Base-by-base conservation (phyloP, 805 yeast genomes). In the Lachancea sp. region DNA sequence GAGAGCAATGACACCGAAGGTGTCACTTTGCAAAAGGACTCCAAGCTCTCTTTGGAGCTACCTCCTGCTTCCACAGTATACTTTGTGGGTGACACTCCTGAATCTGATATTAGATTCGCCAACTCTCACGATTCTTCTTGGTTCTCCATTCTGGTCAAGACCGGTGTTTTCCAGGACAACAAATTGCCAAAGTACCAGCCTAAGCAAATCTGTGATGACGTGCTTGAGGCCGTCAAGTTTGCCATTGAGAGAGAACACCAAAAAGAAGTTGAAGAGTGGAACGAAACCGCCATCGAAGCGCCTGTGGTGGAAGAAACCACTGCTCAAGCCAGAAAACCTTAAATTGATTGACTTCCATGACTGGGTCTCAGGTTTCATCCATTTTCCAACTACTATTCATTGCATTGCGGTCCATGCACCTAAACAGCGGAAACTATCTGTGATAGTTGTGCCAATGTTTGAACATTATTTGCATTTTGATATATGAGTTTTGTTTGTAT, bases 41-140 rank as follows among this genome's bases (percentile, higher is more conserved):
- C 72, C n/a, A 68, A 67, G 52, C 50, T 69, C 49, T 67, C 69
- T 1, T 54, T 78, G 54, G 81, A 81, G 45, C 67, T 85, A 52
- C 93, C 93, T 5, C 90, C 90, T 3, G 88, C 93, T 2, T 81
- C 87, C 4, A 85, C 93, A 0, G 95, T 86, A 13, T 85, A 85
- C 63, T 86, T 85, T 67, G 93, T 85, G 42, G 95, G 95, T 56
- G 95, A 85, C 60, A 85, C 95, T 12, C 95, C 95, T 16, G 95
- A 85, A 67, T 82, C 90, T 6, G 95, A 85, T 63, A 85, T 85
- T 51, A 72, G 93, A 63, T 86, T 86, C 68, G 95, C 95, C 44
- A 85, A 85, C 68, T 81, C 89, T 16, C 91, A 85, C 65, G 93
- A 85, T 60, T 78, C 78, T 49, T 79, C 88, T 26, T 85, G 95